Conservation (phyloP, 331 rosid genomes). For the Cydonia oblonga region DNA sequence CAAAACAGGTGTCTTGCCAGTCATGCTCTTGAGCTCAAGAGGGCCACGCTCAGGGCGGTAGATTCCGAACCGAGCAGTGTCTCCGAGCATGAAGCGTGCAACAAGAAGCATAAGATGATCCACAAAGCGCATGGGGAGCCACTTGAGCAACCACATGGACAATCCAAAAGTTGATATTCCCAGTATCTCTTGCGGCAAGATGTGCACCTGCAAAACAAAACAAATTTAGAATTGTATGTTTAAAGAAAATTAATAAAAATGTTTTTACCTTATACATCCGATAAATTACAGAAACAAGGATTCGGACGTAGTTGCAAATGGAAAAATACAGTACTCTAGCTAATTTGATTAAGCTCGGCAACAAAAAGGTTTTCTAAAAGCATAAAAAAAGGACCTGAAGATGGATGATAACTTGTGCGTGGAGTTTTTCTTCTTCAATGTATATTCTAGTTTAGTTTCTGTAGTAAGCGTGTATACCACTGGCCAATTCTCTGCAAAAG, state of each 20-base stretch:
- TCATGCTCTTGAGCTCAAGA: conserved; percentile 55
- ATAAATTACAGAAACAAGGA: background rate
- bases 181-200: conserved; percentile 79
- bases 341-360: background rate
- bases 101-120: conserved; percentile 64
- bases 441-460: background rate
- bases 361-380: background rate
- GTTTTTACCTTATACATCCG: background rate
- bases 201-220: conserved; percentile 56
- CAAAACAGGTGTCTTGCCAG: conserved; percentile 86
- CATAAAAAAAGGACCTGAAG: background rate
- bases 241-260: background rate
- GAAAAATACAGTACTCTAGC: background rate
- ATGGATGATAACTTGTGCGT: background rate
- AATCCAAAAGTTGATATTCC: conserved; percentile 91
- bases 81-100: conserved; percentile 70
- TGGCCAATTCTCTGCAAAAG: conserved; percentile 8
- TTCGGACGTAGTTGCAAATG: background rate
- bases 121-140: conserved; percentile 68
- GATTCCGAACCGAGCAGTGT: conserved; percentile 65
- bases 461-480: background rate
- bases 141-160: conserved; percentile 79
- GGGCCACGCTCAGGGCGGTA: conserved; percentile 83
- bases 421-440: background rate
- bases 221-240: background rate